These are phyloP conservation scores for Arxiozyma bovina DNA, from an alignment of 1,139 yeast genomes.

Conservation along the genomic window DNA sequence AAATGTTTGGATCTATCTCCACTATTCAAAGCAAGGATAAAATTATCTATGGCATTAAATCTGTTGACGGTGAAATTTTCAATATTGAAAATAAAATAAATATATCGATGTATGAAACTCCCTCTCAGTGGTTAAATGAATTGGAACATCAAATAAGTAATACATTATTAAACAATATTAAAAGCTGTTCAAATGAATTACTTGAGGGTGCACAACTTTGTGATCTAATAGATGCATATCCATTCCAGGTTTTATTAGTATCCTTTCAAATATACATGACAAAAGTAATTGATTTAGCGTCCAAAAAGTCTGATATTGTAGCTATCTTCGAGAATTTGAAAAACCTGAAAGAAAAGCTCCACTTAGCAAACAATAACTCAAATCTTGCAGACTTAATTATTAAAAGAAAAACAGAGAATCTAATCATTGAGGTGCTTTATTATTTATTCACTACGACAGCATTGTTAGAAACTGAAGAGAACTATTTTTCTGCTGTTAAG, in stretches of 20 bases:
- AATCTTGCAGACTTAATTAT: neutral
- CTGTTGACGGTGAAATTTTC: constrained; percentile 59
- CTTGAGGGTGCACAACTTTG: constrained; percentile 5
- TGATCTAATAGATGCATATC: constrained; percentile 30
- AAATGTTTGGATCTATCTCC: constrained; percentile 64
- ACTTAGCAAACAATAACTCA: neutral
- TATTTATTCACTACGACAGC: constrained; percentile 39
- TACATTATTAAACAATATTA: constrained; percentile 36
- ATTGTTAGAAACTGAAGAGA: constrained; percentile 16
- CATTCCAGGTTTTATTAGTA: constrained; percentile 53
- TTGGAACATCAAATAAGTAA: constrained; percentile 48
- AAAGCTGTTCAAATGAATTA: neutral
- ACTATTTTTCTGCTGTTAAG: neutral
- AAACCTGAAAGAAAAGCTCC: neutral
- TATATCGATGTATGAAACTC: constrained; percentile 35
- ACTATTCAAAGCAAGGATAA: constrained; percentile 37
- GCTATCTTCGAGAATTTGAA: constrained; percentile 7
- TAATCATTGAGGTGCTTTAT: constrained; percentile 61
- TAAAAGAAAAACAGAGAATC: constrained; percentile 45
- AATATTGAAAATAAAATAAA: constrained; percentile 40
- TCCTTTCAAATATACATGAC: constrained; percentile 58
- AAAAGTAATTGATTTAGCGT: constrained; percentile 13
- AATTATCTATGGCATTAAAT: constrained; percentile 41
- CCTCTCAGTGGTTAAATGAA: constrained; percentile 56
- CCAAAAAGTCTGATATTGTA: constrained; percentile 28